Evolutionary conservation across 1,139 yeast species (phyloP).

Genomic region (Geotrichum aggregatum): DNA sequence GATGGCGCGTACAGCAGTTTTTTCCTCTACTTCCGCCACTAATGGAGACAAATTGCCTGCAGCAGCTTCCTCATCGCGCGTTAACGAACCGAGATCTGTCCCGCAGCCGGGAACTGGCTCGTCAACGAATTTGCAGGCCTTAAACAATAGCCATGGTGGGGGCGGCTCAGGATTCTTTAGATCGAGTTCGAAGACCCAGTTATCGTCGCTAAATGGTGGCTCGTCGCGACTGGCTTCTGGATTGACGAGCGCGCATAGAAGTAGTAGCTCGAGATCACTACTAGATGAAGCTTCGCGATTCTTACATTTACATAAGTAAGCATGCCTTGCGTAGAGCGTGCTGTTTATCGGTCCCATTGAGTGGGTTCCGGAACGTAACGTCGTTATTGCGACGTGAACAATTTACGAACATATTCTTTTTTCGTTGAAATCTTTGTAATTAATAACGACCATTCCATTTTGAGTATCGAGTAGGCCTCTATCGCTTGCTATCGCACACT

Average conservation of each 20-base stretch:
- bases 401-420: no score
- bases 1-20: conserved; percentile 2
- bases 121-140: conserved; percentile 4
- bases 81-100: neutral
- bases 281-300: conserved; percentile 18
- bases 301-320: conserved; percentile 8
- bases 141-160: no score
- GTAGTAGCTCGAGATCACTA: conserved; percentile 13
- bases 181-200: conserved; percentile 13
- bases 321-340: no score
- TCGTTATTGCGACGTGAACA: no score
- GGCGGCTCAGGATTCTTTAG: conserved; percentile 8
- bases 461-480: no score
- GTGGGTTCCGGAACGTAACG: no score
- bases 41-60: neutral
- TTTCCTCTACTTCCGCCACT: neutral
- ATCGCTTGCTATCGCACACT: no score
- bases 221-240: neutral
- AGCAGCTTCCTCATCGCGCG: neutral
- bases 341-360: no score
- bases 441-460: no score
- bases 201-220: conserved; percentile 4
- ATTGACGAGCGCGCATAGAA: neutral
- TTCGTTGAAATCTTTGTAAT: no score
- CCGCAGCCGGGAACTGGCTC: conserved; percentile 10